Percentiles rank a stretch among this genome's conserved stretches.
Conservation (phyloP, 2,329 filamentous ascomycete species). For the Paramyrothecium sp. region DNA sequence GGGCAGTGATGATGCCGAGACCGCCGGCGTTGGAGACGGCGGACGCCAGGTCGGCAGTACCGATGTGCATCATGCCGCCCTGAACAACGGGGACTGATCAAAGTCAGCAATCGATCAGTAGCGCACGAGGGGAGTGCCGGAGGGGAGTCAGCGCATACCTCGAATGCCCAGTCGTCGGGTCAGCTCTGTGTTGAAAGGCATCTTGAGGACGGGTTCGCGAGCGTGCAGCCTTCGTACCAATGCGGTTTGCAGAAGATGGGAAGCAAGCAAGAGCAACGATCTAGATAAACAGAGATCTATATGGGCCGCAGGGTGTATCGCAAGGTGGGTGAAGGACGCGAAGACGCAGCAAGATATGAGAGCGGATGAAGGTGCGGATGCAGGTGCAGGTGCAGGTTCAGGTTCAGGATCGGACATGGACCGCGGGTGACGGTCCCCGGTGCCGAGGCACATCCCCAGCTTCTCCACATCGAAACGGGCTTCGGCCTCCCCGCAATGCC, state of each 20-base stretch:
- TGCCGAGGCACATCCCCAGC: background rate
- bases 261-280: background rate
- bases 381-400: background rate
- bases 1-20: slow-evolving; percentile 77
- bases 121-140: background rate
- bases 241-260: background rate
- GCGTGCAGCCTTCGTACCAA: background rate
- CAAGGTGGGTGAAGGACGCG: too few relatives aligned
- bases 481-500: background rate
- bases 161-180: slow-evolving; percentile 58
- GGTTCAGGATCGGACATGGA: background rate
- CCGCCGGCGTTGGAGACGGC: slow-evolving; percentile 82
- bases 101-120: slow-evolving; percentile 4
- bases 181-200: slow-evolving; percentile 58
- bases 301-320: background rate
- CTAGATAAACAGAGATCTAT: background rate
- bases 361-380: too few relatives aligned
- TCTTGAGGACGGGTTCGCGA: slow-evolving; percentile 24
- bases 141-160: slow-evolving; percentile 25
- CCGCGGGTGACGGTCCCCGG: background rate
- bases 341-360: too few relatives aligned
- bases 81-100: slow-evolving; percentile 73
- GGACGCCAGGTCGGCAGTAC: slow-evolving; percentile 74
- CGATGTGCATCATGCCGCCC: slow-evolving; percentile 85
- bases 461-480: background rate